phyloP scores from a whole-genome alignment of 352 stramenopile genomes.

The Pilasporangium apinafurcum region DNA sequence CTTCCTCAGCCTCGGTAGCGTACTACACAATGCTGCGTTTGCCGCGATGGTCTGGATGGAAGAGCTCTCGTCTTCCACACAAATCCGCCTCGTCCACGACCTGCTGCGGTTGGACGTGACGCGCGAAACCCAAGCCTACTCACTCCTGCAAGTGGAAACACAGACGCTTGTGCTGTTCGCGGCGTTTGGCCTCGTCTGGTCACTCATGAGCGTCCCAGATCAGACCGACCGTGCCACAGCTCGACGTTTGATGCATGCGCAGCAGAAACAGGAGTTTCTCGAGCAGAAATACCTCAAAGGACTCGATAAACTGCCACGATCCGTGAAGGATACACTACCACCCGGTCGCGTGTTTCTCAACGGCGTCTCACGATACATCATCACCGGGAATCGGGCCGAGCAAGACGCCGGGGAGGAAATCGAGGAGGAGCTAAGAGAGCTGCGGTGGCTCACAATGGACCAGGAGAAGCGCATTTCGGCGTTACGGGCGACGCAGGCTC shows the following conservation, averaged over 20 bases:
- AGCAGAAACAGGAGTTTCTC: conserved; percentile 25
- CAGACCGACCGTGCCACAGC: conserved; percentile 23
- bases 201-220: conserved; percentile 21
- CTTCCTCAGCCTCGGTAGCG: conserved; percentile 34
- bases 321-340: conserved; percentile 20
- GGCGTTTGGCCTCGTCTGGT: conserved; percentile 24
- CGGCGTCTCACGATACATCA: conserved; percentile 54
- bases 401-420: conserved; percentile 68
- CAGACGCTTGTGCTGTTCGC: conserved; percentile 29
- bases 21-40: conserved; percentile 47
- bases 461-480: conserved; percentile 36
- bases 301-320: conserved; percentile 22
- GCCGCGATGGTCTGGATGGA: conserved; percentile 20
- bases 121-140: neutral
- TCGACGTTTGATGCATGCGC: conserved; percentile 13
- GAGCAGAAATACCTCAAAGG: conserved; percentile 59
- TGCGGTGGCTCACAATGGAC: conserved; percentile 22
- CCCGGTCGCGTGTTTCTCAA: conserved; percentile 64
- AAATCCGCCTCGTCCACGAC: conserved; percentile 7
- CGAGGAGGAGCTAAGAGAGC: conserved; percentile 41
- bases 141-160: conserved; percentile 15
- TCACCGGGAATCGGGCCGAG: conserved; percentile 62
- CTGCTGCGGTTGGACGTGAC: conserved; percentile 10
- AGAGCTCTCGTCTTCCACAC: neutral
- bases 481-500: conserved; percentile 11